phyloP scores from a whole-genome alignment of 345 rosid species.

The Crucihimalaya himalaica region DNA sequence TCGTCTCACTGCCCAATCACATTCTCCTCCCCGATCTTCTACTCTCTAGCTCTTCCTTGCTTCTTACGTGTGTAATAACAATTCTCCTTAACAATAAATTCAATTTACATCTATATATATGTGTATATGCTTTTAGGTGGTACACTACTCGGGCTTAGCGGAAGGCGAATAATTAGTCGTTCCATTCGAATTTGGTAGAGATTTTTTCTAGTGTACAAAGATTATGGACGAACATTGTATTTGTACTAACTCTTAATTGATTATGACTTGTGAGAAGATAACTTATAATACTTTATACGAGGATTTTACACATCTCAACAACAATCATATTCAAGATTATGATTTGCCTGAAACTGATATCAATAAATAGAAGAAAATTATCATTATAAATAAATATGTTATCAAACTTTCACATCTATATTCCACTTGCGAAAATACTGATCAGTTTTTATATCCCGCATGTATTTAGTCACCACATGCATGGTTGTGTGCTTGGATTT shows the following conservation, averaged over 20 bases:
- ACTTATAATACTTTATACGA: background rate
- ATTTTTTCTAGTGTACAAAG: background rate
- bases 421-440: background rate
- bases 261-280: background rate
- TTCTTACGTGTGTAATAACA: background rate
- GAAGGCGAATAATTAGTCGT: no score
- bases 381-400: background rate
- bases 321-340: background rate
- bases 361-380: background rate
- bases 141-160: no score
- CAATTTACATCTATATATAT: no score
- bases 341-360: background rate
- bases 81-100: no score
- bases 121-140: no score
- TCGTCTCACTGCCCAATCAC: conserved; percentile 31
- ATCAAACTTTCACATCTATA: background rate
- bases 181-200: background rate
- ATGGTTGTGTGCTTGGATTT: background rate
- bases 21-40: background rate
- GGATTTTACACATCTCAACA: background rate
- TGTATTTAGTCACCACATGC: background rate
- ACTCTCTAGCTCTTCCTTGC: conserved; percentile 4
- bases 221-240: background rate
- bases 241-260: background rate
- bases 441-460: background rate